Conservation (phyloP, 2,329 filamentous ascomycete genomes). For the Drechslera avenae region DNA sequence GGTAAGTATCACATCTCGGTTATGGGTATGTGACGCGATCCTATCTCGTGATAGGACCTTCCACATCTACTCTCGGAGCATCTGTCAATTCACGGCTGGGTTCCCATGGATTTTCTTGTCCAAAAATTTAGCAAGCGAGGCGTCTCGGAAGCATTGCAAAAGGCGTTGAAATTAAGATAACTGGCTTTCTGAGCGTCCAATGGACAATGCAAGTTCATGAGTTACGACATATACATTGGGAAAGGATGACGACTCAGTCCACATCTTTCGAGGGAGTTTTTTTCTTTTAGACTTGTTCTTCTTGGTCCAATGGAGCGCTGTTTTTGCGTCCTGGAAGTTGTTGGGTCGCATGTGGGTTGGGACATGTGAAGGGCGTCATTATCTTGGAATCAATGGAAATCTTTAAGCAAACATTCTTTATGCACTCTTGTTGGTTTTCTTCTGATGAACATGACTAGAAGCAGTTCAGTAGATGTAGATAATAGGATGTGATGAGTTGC, state of each 20-base stretch:
- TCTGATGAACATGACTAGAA: too few species aligned
- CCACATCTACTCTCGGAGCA: conserved; percentile 42
- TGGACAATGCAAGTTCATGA: conserved; percentile 30
- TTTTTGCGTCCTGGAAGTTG: background rate
- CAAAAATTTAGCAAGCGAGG: conserved; percentile 33
- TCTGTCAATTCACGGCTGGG: conserved; percentile 30
- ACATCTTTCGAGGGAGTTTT: conserved; percentile 14
- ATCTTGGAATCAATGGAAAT: conserved; percentile 2
- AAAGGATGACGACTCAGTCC: conserved; percentile 11
- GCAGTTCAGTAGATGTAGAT: too few species aligned
- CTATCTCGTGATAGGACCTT: conserved; percentile 30
- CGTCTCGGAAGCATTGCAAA: conserved; percentile 41
- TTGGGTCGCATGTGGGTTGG: background rate
- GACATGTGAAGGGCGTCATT: background rate
- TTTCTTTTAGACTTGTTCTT: background rate
- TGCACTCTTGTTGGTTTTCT: background rate
- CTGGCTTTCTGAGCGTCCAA: conserved; percentile 31
- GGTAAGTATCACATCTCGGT: conserved; percentile 49
- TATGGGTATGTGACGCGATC: conserved; percentile 49
- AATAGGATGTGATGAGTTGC: too few species aligned
- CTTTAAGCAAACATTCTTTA: background rate
- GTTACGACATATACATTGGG: conserved; percentile 12
- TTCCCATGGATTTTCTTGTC: conserved; percentile 20
- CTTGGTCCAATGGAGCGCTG: too few species aligned
- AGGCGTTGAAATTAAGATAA: conserved; percentile 23